These are phyloP conservation scores for Cyclotella choctawhatcheeana DNA, from an alignment of 108 stramenopile species.

Conservation along the genomic window DNA sequence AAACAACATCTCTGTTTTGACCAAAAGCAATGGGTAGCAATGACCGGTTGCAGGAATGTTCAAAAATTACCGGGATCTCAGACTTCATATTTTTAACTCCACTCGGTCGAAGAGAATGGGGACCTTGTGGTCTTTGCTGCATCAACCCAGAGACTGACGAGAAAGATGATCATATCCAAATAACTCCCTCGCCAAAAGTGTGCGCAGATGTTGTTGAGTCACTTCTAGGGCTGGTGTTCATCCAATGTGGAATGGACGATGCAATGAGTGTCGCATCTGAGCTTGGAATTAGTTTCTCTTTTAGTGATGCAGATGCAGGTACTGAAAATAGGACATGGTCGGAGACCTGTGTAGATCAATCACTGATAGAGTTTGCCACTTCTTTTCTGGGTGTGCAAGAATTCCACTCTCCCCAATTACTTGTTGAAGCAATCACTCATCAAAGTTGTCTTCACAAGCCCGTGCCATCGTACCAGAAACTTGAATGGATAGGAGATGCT, in stretches of 20 bases:
- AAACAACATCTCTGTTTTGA: not conserved
- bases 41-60: constrained; percentile 32
- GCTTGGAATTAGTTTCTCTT: constrained; percentile 30
- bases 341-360: not conserved
- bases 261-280: constrained; percentile 52
- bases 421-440: constrained; percentile 68
- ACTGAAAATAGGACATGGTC: not conserved
- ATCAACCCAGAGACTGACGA: not conserved
- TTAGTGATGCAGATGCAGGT: constrained; percentile 38
- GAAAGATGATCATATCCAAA: not conserved
- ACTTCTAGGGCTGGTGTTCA: constrained; percentile 60
- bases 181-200: constrained; percentile 22
- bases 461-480: constrained; percentile 65
- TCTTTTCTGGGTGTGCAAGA: constrained; percentile 22
- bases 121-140: constrained; percentile 33
- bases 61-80: constrained; percentile 36
- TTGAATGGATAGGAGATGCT: constrained; percentile 79
- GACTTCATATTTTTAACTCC: constrained; percentile 48
- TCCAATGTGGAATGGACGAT: constrained; percentile 50
- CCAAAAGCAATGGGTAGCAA: constrained; percentile 59
- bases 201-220: constrained; percentile 71
- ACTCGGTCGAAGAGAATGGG: constrained; percentile 55
- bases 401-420: constrained; percentile 41
- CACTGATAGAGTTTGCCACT: constrained; percentile 1
- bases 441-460: constrained; percentile 53